Base-by-base conservation (phyloP, 352 stramenopile species). In the Globisporangium uncinulatum region DNA sequence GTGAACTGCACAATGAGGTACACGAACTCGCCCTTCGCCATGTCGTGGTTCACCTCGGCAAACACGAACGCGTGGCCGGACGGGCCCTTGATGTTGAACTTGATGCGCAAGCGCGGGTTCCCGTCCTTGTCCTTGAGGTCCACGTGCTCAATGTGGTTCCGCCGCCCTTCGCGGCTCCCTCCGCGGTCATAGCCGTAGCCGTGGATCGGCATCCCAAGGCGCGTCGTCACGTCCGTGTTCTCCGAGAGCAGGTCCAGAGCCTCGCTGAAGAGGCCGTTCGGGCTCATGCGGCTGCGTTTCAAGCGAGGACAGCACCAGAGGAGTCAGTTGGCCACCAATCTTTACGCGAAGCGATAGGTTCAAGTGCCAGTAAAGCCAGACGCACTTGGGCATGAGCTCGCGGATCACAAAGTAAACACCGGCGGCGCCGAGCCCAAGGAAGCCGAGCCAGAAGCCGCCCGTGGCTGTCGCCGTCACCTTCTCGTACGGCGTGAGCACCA, bases 1-100 rank as follows among this genome's bases (percentile, higher is more conserved):
- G 92, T 97, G 67, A 97, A 84, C 71, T 98, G 92, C 42, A 97
- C 87, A 66, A 98, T 89, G 54, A 98, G 65, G 71, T 98, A 98
- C 55, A 97, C 94, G 64, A 96, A 98, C 70, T 97, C 94, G 51
- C 91, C 91, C 61, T 88, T 94, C 54, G 94, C 89, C 91, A 98
- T 98, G 61, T 86, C 74, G 51, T 88, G 74, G 53, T 89, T 94
- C 37, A 97, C 86, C 73, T 98, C 92, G 3, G 91, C 89, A 74
- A 98, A 98, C 56, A 95, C 92, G 62, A 82, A 87, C n/a, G 76
- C 92, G 54, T 93, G 76, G 49, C 82, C 86, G 41, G 89, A 92
- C 6, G 83, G 83, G 31, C 94, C 94, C 71, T 98, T 95, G 57
- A 98, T 76, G 69, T 98, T 98, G 76, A 97, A 98, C 69, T 96